A percentile compares a stretch with the other conserved stretches of the same genome.
phyloP scores from a whole-genome alignment of 257 asterid species.

The Solanum okadae region DNA sequence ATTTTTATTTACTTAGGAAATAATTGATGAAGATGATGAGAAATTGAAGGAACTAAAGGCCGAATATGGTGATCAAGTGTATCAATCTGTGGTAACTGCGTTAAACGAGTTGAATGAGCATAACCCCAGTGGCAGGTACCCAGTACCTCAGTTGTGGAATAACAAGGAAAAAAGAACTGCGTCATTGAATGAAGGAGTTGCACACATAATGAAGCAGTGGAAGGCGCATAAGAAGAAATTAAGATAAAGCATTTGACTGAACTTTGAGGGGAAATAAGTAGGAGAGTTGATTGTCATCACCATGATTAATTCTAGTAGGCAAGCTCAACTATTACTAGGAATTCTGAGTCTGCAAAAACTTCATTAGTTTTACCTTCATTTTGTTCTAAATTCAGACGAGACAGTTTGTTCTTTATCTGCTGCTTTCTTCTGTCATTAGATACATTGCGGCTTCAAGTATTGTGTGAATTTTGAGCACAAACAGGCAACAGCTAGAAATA shows the following conservation, averaged over 20 bases:
- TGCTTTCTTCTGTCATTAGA: neutral
- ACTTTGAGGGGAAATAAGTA: neutral
- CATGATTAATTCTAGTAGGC: neutral
- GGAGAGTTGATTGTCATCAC: neutral
- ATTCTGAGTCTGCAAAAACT: neutral
- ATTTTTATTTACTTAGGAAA: neutral
- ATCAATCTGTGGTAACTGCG: slow-evolving; percentile 8
- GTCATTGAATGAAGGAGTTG: slow-evolving; percentile 8
- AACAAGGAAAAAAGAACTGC: slow-evolving; percentile 4
- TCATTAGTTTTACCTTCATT: neutral
- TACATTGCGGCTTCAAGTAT: neutral
- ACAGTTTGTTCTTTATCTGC: neutral
- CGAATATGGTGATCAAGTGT: slow-evolving; percentile 10
- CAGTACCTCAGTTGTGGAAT: slow-evolving; percentile 16
- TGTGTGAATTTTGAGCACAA: neutral
- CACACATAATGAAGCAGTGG: neutral
- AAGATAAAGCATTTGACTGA: neutral
- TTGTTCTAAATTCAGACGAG: neutral
- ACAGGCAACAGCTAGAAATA: neutral
- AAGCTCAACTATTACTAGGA: neutral
- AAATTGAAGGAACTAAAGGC: slow-evolving; percentile 9
- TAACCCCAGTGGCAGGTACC: slow-evolving; percentile 21
- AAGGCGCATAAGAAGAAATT: slow-evolving; percentile 1
- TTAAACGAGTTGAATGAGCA: slow-evolving; percentile 17
- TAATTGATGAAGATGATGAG: slow-evolving; percentile 13